Evolutionary conservation across 2,329 filamentous ascomycete species (phyloP), one percentile per base, ranked within the genome.

Genomic region (Hymenoscyphus linearis): DNA sequence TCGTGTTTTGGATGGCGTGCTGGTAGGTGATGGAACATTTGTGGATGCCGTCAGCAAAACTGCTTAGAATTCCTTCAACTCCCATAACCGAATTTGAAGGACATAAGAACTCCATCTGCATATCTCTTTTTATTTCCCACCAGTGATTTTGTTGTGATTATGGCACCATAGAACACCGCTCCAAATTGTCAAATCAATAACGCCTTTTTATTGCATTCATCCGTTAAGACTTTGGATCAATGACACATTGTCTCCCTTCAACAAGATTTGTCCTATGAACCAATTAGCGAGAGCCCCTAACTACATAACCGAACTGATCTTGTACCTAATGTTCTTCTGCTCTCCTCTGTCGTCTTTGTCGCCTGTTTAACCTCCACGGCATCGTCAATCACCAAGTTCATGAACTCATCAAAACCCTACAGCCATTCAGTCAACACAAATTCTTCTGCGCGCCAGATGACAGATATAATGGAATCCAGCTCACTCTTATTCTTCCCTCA

Each of bases 361-460:
- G 90, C 81, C 73, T 91, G 84, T 75, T 88, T 90, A 52, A 99
- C 92, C 77, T 98, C 93, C 61, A 97, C 86, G 34, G 95, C 95
- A 70, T 99, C 92, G 73, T 99, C 95, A 67, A 96, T 84, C 44
- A 98, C 95, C 56, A 99, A 81, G 79, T 99, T 99, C 93, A 99
- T 97, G 79, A 98, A 99, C 77, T 99, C 95, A 75, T 99, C 95
- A 69, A 99, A 99, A 14, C 95, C 93, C 92, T 96, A 65, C 1
- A 37, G 2, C 22, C 44, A 12, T 18, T 67, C 54, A 10, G 52
- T 72, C 57, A 72, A 64, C 61, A 60, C 26, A 44, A 47, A 25
- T 53, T 26, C 27, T 34, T 50, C 52, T 47, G 31, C 10, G 5
- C 31, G 31, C 31, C 25, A 16, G 12, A 26, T 47, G 25, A 4